Evolutionary conservation across 495 filamentous ascomycete species (phyloP).

Genomic region (Hapsidospora chrysogenum): DNA sequence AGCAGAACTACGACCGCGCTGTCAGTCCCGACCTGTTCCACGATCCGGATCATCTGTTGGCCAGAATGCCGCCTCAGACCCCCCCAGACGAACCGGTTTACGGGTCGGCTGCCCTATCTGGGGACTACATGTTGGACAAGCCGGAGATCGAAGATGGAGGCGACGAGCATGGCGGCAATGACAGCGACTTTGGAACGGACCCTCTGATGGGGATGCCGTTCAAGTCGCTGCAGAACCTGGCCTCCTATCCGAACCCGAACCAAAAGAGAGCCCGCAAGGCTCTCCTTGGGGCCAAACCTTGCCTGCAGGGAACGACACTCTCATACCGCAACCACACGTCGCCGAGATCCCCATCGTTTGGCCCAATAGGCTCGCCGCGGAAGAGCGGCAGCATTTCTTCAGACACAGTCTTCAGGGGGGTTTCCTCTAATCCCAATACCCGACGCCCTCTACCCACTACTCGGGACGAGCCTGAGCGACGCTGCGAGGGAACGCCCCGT

Average conservation of each 20-base stretch:
- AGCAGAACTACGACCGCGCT: conserved; percentile 30
- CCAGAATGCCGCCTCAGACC: conserved; percentile 1
- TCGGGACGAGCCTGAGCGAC: too few species aligned
- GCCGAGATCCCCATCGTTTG: too few species aligned
- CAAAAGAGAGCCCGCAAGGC: conserved; percentile 24
- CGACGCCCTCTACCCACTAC: too few species aligned
- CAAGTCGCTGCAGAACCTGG: conserved; percentile 23
- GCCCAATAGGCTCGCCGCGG: too few species aligned
- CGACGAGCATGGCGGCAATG: conserved; percentile 4
- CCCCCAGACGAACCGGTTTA: too few species aligned
- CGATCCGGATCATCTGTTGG: conserved; percentile 3
- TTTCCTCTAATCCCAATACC: too few species aligned
- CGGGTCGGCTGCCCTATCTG: too few species aligned
- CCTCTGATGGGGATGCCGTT: conserved; percentile 16
- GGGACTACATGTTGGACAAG: background rate
- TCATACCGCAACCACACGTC: too few species aligned
- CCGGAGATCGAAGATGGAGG: background rate
- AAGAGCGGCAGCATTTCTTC: too few species aligned
- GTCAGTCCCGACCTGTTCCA: conserved; percentile 13
- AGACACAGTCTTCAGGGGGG: too few species aligned
- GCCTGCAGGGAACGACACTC: too few species aligned
- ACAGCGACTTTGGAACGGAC: conserved; percentile 10
- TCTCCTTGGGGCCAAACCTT: conserved; percentile 10
- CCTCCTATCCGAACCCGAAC: conserved; percentile 28
- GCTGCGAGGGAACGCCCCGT: too few species aligned